A percentile compares a stretch with the other conserved stretches of the same genome.
Evolutionary conservation across 805 yeast species (phyloP).

Genomic region (Grigorovia yakushimaensis): DNA sequence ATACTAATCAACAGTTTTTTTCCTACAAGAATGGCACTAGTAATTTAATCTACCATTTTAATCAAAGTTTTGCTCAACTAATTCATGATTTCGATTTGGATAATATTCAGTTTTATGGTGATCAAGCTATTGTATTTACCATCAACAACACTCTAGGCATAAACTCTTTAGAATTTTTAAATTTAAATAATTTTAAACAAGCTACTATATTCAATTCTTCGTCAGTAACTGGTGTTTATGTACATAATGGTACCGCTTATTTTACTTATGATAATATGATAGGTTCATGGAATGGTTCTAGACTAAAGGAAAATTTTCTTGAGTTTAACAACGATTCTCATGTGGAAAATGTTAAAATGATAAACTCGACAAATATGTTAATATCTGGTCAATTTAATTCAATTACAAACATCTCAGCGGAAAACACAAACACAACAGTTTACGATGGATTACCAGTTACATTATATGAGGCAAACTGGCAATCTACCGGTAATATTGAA

Average conservation of each 20-base stretch:
- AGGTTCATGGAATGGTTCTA: background rate
- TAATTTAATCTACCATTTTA: background rate
- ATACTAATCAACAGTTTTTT: background rate
- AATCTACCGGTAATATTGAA: conserved; percentile 32
- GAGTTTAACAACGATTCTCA: conserved; percentile 41
- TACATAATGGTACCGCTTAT: background rate
- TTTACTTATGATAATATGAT: background rate
- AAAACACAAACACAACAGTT: background rate
- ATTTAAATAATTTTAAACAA: background rate
- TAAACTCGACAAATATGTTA: conserved; percentile 43
- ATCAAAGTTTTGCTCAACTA: background rate
- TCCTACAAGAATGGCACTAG: background rate
- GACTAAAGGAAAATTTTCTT: background rate
- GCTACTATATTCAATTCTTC: background rate
- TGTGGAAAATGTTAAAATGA: conserved; percentile 52
- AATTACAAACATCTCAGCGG: conserved; percentile 19
- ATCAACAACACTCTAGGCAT: background rate
- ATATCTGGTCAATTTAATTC: conserved; percentile 74
- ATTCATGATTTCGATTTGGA: background rate
- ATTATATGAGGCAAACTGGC: conserved; percentile 30
- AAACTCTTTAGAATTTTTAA: conserved; percentile 14
- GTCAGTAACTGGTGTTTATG: background rate
- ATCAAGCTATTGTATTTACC: background rate
- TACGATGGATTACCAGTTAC: background rate
- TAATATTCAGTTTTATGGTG: background rate